Conservation (phyloP, 2,329 filamentous ascomycete genomes). For the Conoideocrella luteorostrata region DNA sequence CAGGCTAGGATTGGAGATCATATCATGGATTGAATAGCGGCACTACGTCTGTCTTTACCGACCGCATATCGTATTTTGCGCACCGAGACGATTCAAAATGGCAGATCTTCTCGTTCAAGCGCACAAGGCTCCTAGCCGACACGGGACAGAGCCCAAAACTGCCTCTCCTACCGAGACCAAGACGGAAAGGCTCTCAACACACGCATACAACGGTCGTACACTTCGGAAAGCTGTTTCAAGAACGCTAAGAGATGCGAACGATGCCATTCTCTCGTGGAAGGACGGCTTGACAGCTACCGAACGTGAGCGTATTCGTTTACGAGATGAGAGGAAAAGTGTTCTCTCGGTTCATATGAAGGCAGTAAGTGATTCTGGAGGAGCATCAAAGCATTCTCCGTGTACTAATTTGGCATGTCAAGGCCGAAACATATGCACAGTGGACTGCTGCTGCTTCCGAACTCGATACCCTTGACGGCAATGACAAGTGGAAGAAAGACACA, state of each 20-base stretch:
- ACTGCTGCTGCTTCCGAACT: conserved; percentile 67
- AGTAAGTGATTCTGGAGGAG: conserved; percentile 40
- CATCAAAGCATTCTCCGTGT: not conserved
- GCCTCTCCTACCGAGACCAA: not conserved
- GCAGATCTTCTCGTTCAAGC: conserved; percentile 6
- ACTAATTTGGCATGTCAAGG: conserved; percentile 35
- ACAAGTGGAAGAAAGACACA: conserved; percentile 69
- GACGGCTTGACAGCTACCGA: conserved; percentile 48
- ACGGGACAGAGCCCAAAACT: not conserved
- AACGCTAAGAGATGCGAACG: conserved; percentile 25
- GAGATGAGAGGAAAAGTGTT: conserved; percentile 56
- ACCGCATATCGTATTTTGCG: not conserved
- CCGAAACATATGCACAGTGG: conserved; percentile 67
- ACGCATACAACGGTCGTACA: not conserved
- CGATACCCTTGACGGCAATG: conserved; percentile 72
- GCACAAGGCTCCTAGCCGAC: conserved; percentile 2
- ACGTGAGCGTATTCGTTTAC: conserved; percentile 36
- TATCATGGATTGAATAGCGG: not conserved
- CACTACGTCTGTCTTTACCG: not conserved
- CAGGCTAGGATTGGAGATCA: not conserved
- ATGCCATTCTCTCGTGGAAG: conserved; percentile 38
- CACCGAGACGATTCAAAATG: conserved; percentile 2
- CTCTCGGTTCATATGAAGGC: conserved; percentile 59
- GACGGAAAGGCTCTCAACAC: not conserved
- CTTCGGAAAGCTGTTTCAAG: conserved; percentile 6